A percentile compares a stretch with the other conserved stretches of the same genome.
These are phyloP conservation scores for Colletotrichum endophyticum DNA, from an alignment of 2,329 filamentous ascomycete species.

Conservation along the genomic window DNA sequence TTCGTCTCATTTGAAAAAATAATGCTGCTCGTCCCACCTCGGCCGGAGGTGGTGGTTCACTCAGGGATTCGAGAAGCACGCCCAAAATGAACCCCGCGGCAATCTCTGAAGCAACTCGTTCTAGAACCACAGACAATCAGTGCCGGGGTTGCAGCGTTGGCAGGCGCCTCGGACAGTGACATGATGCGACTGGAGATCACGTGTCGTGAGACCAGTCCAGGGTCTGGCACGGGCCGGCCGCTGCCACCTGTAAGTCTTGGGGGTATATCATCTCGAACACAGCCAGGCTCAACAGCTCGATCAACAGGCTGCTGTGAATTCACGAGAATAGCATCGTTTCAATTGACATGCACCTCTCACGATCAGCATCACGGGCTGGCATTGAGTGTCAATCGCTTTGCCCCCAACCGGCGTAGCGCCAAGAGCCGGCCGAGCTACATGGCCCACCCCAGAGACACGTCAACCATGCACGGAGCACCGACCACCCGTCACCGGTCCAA, in stretches of 20 bases:
- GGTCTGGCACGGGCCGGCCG: slow-evolving; percentile 1
- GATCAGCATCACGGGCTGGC: neutral
- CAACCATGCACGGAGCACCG: slow-evolving; percentile 16
- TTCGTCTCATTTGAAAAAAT: neutral
- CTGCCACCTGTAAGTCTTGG: neutral
- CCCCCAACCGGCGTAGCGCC: neutral
- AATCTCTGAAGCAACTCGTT: neutral
- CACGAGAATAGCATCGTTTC: neutral
- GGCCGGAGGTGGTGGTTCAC: neutral
- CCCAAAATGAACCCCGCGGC: neutral
- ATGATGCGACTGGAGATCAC: neutral
- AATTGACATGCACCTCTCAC: neutral
- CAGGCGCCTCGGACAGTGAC: neutral
- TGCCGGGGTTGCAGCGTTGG: neutral
- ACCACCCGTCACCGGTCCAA: neutral
- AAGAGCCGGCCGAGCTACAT: neutral
- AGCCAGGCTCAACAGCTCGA: neutral
- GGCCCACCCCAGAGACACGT: slow-evolving; percentile 14
- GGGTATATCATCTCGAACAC: neutral
- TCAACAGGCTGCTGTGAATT: neutral
- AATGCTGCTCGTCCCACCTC: neutral
- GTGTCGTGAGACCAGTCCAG: neutral
- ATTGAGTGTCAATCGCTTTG: neutral
- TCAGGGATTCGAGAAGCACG: neutral
- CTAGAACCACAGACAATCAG: neutral